phyloP scores from a whole-genome alignment of 306 rosid species.

The Luffa acutangula region DNA sequence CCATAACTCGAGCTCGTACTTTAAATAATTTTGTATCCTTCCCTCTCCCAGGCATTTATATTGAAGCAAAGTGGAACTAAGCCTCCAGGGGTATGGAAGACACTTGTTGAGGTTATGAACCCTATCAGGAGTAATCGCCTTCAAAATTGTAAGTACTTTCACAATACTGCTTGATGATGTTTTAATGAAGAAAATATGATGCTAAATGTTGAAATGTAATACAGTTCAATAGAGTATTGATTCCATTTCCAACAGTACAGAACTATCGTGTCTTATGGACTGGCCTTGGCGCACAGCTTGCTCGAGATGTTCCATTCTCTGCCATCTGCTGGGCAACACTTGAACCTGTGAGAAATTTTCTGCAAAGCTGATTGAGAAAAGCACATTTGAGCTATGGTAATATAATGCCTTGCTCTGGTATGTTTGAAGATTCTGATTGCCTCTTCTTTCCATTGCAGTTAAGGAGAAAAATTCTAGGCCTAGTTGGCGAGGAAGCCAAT shows the following conservation, averaged over 20 bases:
- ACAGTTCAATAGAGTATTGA: conserved; percentile 4
- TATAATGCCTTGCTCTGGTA: conserved; percentile 8
- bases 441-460: conserved; percentile 28
- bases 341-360: conserved; percentile 64
- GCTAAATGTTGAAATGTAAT: not conserved
- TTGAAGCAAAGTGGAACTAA: conserved; percentile 34
- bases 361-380: not conserved
- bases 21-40: not conserved
- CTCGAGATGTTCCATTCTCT: conserved; percentile 94
- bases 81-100: conserved; percentile 78
- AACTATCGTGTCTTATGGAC: conserved; percentile 76
- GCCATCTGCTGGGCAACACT: conserved; percentile 96
- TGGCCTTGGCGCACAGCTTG: conserved; percentile 95
- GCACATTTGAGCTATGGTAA: not conserved
- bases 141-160: conserved; percentile 37
- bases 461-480: conserved; percentile 50
- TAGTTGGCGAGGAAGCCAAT: conserved; percentile 49
- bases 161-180: not conserved
- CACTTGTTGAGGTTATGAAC: conserved; percentile 52
- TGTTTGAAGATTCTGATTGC: conserved; percentile 11
- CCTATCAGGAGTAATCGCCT: conserved; percentile 34
- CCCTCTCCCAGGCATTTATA: conserved; percentile 50
- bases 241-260: conserved; percentile 35
- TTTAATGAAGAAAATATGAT: not conserved
- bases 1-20: not conserved